phyloP scores from a whole-genome alignment of 805 yeast genomes.

The Teunomyces gatunensis region DNA sequence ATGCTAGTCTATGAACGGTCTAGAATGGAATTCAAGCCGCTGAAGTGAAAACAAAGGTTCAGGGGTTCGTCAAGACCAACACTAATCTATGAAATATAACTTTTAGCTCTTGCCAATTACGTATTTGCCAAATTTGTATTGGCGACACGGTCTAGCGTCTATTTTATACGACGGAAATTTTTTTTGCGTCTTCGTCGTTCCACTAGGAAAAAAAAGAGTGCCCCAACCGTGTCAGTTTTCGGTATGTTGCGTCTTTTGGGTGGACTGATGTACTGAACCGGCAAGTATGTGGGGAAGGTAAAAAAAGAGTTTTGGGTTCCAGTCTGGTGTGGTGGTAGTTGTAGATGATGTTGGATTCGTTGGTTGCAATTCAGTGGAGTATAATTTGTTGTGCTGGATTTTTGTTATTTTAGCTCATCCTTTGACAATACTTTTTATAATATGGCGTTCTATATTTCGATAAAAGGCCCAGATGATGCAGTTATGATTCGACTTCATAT shows the following conservation, averaged over 20 bases:
- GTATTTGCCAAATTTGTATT: constrained; percentile 1
- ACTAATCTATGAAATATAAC: background rate
- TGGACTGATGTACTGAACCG: background rate
- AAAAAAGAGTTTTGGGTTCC: background rate
- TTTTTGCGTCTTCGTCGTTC: constrained; percentile 5
- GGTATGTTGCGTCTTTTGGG: background rate
- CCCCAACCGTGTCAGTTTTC: constrained; percentile 2
- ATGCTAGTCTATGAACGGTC: background rate
- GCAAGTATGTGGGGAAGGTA: background rate
- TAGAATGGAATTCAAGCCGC: background rate
- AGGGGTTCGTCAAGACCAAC: background rate
- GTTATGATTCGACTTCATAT: too few species aligned
- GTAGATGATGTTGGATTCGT: too few species aligned
- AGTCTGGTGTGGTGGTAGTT: too few species aligned
- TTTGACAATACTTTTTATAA: too few species aligned
- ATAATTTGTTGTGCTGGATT: too few species aligned
- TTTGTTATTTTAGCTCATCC: too few species aligned
- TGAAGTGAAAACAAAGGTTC: background rate
- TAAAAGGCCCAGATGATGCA: too few species aligned
- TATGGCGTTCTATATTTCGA: too few species aligned
- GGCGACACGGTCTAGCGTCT: constrained; percentile 1
- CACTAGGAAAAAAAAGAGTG: constrained; percentile 1
- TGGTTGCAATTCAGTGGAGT: too few species aligned
- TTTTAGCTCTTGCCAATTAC: constrained; percentile 2
- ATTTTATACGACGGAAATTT: constrained; percentile 5